Evolutionary conservation across 257 asterid species (phyloP), one percentile per base, ranked within the genome.

Genomic region (Nicotiana tomentosiformis): DNA sequence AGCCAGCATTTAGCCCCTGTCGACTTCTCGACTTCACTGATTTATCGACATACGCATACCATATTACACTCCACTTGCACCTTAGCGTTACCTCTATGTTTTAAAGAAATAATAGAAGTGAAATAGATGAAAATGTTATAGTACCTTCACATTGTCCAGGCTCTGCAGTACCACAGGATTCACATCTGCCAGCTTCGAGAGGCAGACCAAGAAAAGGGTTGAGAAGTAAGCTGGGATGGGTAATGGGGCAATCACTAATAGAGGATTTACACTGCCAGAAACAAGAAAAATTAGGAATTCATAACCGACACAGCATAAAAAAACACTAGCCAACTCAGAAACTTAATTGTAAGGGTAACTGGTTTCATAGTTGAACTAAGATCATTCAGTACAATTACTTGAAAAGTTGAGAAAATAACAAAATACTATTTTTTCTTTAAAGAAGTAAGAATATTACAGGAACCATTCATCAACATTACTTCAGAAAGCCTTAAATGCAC

Each of bases 81-180:
- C 35, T 72, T 43, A 20, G n/a, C n/a, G 3, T 43, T 43, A 43
- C 78, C 78, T 51, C 58, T 23, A 46, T 43, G 23, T 23, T 58
- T 46, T 46, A 26, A 17, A 49, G 16, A 15, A 49, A 74, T 39
- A 26, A 15, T 74, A 51, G 53, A 49, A 7, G 46, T 49, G 64
- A 26, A 46, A 74, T 51, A 51, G 26, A 49, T 26, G 62, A 74
- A 74, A 46, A 49, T 74, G 80, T 49, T 18, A 26, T 4, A 49
- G 80, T 89, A 94, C 99, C 99, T 94, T 96, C 98, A 82, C 99
- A 96, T 84, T 93, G 97, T 72, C 99, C 98, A 46, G 97, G 92
- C 88, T 96, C 99, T 66, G 93, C 95, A 64, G 97, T 89, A 58
- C 98, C 98, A 33, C 98, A 96, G 37, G 98, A 93, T 88, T 94